Evolutionary conservation across 2,329 filamentous ascomycete genomes (phyloP), one percentile per base, ranked within the genome.

Genomic region (Arthrobotrys megalospora): DNA sequence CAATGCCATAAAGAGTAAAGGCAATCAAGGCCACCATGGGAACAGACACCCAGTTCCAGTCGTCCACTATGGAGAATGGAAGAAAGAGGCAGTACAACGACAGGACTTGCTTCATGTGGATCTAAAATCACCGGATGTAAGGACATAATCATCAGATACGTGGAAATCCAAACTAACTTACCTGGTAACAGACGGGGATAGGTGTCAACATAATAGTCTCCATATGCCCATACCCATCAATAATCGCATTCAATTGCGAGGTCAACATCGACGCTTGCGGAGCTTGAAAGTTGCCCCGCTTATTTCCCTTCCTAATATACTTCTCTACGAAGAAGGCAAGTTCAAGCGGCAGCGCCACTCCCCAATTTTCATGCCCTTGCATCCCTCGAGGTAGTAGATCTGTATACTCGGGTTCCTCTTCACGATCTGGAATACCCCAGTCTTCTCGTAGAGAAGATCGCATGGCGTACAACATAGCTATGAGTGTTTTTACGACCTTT

Each of bases 401-500:
- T 6, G 84, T 83, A 80, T 88, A 89, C 71, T 88, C 87, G 0
- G 86, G 85, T 32, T 81, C 79, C 32, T 81, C 80, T 21, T 79
- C 75, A 19, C 58, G 48, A 8, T 79, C 80, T 8, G 80, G 82
- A 58, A 86, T 84, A 66, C 86, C 86, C 87, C 89, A 91, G 82
- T 90, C 89, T 0, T 88, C 87, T 12, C 89, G 87, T 0, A 91
- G 85, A 80, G 90, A 89, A 81, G 90, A 89, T 82, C 91, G 91
- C 52, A 90, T 86, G 0, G 89, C 88, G 80, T 88, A 90, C 7
- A 90, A 86, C 28, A 90, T 86, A 0, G 89, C 89, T 76, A 91
- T 85, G 1, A 91, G 84, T 1, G 88, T 85, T 8, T 88, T 80
- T 12, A 82, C 80, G 11, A 80, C 78, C 52, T 80, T 81, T 66